A percentile compares a stretch with the other conserved stretches of the same genome.
Conservation (phyloP, 176 grass and related monocot genomes). For the Saccharum spontaneum region DNA sequence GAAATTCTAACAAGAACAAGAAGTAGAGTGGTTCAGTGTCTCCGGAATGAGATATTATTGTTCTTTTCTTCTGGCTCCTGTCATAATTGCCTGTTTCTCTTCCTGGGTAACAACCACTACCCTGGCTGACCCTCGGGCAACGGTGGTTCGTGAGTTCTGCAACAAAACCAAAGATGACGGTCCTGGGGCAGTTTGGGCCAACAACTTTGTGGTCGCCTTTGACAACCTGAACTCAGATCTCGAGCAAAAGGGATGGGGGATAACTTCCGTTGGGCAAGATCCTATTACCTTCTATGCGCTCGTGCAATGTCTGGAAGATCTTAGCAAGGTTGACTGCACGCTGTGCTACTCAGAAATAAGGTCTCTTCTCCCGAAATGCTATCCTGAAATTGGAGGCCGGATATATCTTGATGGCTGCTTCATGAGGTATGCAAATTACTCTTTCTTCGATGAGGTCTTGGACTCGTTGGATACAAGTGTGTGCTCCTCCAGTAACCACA, state of each 20-base stretch:
- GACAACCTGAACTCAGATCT: constrained; percentile 43
- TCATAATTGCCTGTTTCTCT: neutral
- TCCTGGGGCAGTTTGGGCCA: constrained; percentile 44
- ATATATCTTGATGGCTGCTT: constrained; percentile 69
- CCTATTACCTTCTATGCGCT: constrained; percentile 39
- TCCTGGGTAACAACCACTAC: neutral
- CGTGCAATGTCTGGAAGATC: constrained; percentile 50
- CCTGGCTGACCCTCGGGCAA: constrained; percentile 28
- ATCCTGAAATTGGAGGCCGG: constrained; percentile 33
- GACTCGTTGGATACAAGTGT: constrained; percentile 47
- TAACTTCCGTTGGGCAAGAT: constrained; percentile 31
- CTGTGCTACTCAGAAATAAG: constrained; percentile 54
- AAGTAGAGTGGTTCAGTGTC: neutral
- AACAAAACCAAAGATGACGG: constrained; percentile 6
- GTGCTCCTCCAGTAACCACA: constrained; percentile 35
- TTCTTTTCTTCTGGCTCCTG: neutral
- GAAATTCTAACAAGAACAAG: constrained; percentile 12
- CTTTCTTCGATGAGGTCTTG: constrained; percentile 36
- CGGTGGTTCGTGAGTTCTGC: constrained; percentile 12
- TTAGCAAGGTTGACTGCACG: constrained; percentile 40
- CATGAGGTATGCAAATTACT: constrained; percentile 50
- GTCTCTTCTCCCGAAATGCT: constrained; percentile 49
- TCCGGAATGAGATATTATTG: neutral
- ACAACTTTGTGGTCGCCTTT: constrained; percentile 46
- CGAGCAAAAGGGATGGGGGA: constrained; percentile 47